phyloP scores from a whole-genome alignment of 371 early-diverging fungal genomes.

The Spiromyces aspiralis region DNA sequence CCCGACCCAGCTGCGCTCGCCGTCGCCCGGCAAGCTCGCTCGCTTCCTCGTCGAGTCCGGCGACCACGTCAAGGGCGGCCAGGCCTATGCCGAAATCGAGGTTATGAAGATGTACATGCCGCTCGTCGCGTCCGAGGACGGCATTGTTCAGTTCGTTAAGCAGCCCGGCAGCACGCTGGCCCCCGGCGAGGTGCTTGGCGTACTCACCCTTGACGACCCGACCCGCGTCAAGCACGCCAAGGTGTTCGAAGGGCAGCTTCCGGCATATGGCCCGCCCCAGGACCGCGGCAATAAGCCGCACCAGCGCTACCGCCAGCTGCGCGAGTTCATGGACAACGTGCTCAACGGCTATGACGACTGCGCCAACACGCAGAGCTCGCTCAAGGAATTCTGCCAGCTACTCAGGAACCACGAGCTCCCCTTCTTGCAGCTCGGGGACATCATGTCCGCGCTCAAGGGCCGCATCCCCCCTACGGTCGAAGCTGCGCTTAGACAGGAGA shows the following conservation, averaged over 20 bases:
- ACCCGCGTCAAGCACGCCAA: conserved; percentile 75
- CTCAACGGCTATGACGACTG: conserved; percentile 82
- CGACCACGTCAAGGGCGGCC: conserved; percentile 69
- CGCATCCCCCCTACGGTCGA: conserved; percentile 74
- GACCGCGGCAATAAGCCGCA: conserved; percentile 63
- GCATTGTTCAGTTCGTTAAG: conserved; percentile 75
- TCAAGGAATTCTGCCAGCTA: conserved; percentile 53
- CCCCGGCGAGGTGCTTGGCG: conserved; percentile 88
- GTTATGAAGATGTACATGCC: conserved; percentile 99
- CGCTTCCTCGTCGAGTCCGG: conserved; percentile 84
- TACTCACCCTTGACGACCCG: conserved; percentile 83
- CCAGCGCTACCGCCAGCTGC: conserved; percentile 55
- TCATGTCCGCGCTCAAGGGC: conserved; percentile 68
- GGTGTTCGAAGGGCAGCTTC: conserved; percentile 75
- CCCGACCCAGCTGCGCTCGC: conserved; percentile 85
- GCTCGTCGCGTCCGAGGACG: conserved; percentile 75
- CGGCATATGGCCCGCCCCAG: conserved; percentile 56
- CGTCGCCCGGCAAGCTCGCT: conserved; percentile 95
- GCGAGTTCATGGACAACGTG: conserved; percentile 46
- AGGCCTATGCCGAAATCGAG: conserved; percentile 97
- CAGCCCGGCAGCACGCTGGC: conserved; percentile 75
- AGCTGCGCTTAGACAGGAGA: conserved; percentile 24
- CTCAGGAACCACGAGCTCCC: conserved; percentile 70
- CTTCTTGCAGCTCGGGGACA: conserved; percentile 60
- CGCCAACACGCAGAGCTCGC: conserved; percentile 18